phyloP scores from a whole-genome alignment of 495 filamentous ascomycete genomes.

The Letharia columbiana region DNA sequence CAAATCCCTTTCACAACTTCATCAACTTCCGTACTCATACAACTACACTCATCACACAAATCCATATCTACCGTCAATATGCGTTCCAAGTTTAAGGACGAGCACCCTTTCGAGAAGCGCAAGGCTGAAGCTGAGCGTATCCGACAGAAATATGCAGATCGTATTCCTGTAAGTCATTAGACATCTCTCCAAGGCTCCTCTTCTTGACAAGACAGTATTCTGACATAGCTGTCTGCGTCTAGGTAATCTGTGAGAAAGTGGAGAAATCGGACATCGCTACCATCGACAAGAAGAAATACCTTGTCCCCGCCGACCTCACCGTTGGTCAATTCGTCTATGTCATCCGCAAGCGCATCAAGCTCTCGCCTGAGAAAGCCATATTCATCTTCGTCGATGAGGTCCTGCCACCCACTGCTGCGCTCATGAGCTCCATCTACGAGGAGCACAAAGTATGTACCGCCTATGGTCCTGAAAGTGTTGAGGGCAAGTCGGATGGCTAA shows the following conservation, averaged over 20 bases:
- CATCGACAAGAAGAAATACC: conserved; percentile 99
- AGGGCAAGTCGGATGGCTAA: neutral
- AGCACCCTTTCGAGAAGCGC: conserved; percentile 98
- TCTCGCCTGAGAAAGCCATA: conserved; percentile 98
- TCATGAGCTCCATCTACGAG: conserved; percentile 99
- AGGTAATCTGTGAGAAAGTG: conserved; percentile 99
- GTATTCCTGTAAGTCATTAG: conserved; percentile 77
- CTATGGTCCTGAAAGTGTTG: neutral
- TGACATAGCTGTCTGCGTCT: conserved; percentile 18
- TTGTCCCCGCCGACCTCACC: conserved; percentile 94
- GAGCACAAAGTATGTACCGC: conserved; percentile 66
- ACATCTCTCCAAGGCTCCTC: conserved; percentile 8
- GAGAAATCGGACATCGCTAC: conserved; percentile 99
- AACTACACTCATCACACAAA: conserved; percentile 27
- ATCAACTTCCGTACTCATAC: conserved; percentile 8
- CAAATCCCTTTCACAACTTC: conserved; percentile 8
- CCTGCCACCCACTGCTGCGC: conserved; percentile 87
- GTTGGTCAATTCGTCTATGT: conserved; percentile 99
- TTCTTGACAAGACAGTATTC: conserved; percentile 1
- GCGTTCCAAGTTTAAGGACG: conserved; percentile 99
- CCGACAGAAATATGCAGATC: conserved; percentile 96
- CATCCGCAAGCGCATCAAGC: conserved; percentile 99
- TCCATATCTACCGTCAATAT: conserved; percentile 47
- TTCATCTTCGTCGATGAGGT: conserved; percentile 99
- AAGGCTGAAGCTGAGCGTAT: conserved; percentile 99